A percentile compares a stretch with the other conserved stretches of the same genome.
These are phyloP conservation scores for Cupressus sempervirens DNA, from an alignment of 75 land plant genomes.

Conservation along the genomic window DNA sequence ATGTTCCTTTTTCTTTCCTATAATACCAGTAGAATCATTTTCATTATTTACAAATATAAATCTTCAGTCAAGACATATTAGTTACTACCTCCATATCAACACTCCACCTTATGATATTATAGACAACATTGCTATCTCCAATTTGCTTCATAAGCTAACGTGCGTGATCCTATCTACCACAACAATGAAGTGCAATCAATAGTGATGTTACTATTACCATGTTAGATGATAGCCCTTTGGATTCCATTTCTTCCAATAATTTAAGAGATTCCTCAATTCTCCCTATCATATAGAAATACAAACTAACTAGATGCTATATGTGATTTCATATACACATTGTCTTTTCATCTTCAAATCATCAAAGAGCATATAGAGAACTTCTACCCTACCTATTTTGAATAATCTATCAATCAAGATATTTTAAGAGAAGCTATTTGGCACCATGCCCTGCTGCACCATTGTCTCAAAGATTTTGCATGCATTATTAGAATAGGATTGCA, in stretches of 20 bases:
- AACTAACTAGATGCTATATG: constrained; percentile 58
- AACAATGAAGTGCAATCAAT: constrained; percentile 42
- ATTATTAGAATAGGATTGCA: constrained; percentile 42
- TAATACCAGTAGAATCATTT: background rate
- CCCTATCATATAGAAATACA: constrained; percentile 38
- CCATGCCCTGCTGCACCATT: constrained; percentile 53
- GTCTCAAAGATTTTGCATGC: constrained; percentile 59
- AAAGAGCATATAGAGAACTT: constrained; percentile 48
- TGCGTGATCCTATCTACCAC: constrained; percentile 43
- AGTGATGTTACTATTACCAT: constrained; percentile 48
- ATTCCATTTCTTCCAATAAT: constrained; percentile 62
- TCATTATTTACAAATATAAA: constrained; percentile 26
- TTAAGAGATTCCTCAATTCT: constrained; percentile 38
- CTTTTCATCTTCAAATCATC: constrained; percentile 60
- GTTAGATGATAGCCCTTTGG: constrained; percentile 58
- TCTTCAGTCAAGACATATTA: constrained; percentile 27
- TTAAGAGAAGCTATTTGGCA: constrained; percentile 46
- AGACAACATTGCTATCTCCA: constrained; percentile 37
- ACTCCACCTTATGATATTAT: constrained; percentile 44
- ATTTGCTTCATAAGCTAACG: constrained; percentile 53
- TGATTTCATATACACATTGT: constrained; percentile 49
- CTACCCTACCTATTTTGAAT: constrained; percentile 50
- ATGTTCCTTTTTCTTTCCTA: background rate
- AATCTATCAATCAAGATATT: constrained; percentile 73
- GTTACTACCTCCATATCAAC: constrained; percentile 36